phyloP scores from a whole-genome alignment of 495 filamentous ascomycete species.

The Aspergillus wentii region DNA sequence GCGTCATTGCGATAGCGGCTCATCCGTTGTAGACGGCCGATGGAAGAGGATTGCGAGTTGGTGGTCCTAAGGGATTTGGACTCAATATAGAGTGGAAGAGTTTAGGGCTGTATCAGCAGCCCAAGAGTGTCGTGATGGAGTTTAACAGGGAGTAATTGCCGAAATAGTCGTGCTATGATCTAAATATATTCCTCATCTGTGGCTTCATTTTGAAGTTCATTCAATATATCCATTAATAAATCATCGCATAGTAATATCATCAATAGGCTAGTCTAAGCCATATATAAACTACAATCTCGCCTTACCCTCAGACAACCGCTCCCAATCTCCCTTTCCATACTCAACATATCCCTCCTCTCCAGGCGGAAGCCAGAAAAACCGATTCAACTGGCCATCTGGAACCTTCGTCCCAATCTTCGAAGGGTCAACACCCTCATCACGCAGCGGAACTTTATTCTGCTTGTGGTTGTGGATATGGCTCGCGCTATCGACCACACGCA shows the following conservation, averaged over 20 bases:
- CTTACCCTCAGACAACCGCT: slow-evolving; percentile 41
- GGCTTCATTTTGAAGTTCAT: no score
- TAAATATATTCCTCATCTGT: no score
- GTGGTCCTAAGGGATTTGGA: slow-evolving; percentile 27
- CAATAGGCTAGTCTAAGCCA: no score
- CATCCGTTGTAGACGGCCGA: slow-evolving; percentile 32
- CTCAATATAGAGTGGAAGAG: slow-evolving; percentile 19
- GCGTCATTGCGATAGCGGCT: slow-evolving; percentile 30
- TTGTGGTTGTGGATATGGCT: slow-evolving; percentile 78
- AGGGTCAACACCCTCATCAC: slow-evolving; percentile 67
- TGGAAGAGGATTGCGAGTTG: slow-evolving; percentile 24
- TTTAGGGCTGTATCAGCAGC: slow-evolving; percentile 16
- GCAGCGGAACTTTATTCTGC: slow-evolving; percentile 71
- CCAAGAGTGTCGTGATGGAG: slow-evolving; percentile 20
- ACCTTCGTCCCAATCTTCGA: slow-evolving; percentile 44
- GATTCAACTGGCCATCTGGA: slow-evolving; percentile 37
- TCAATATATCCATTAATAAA: no score
- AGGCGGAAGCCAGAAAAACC: slow-evolving; percentile 51
- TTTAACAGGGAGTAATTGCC: no score
- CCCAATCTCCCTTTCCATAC: slow-evolving; percentile 56
- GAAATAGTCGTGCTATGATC: no score
- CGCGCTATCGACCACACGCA: slow-evolving; percentile 55
- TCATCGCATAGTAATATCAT: no score
- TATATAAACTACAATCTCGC: slow-evolving; percentile 48
- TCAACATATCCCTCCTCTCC: slow-evolving; percentile 50